Conservation (phyloP, 306 rosid species). For the Glycyrrhiza uralensis region DNA sequence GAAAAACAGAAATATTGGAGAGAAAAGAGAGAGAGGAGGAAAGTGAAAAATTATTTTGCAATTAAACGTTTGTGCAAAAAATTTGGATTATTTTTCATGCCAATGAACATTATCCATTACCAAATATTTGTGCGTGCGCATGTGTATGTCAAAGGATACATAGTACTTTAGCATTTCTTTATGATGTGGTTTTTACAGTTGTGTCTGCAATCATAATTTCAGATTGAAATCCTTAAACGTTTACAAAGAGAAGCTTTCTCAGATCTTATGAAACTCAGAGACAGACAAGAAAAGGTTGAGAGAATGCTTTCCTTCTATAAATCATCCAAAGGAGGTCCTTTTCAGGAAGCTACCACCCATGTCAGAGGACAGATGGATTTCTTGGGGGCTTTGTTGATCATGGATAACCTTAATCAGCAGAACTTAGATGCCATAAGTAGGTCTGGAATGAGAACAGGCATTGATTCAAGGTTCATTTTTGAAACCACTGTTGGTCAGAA, state of each 20-base stretch:
- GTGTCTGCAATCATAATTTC: constrained; percentile 25
- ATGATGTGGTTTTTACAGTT: constrained; percentile 7
- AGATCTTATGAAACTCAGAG: constrained; percentile 81
- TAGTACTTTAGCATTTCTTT: not conserved
- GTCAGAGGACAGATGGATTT: constrained; percentile 72
- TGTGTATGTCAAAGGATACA: not conserved
- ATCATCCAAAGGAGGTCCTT: constrained; percentile 65
- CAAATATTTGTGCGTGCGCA: not conserved
- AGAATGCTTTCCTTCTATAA: constrained; percentile 61
- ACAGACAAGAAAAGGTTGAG: constrained; percentile 91
- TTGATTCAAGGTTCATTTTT: constrained; percentile 64
- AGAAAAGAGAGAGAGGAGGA: not conserved
- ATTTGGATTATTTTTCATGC: not conserved
- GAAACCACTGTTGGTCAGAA: constrained; percentile 56
- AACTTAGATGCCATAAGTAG: constrained; percentile 34
- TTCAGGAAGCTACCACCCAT: constrained; percentile 56
- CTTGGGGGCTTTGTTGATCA: constrained; percentile 55
- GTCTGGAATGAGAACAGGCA: constrained; percentile 68
- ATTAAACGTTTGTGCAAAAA: not conserved
- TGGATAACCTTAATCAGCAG: constrained; percentile 42
- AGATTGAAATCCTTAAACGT: constrained; percentile 85
- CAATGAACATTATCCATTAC: not conserved
- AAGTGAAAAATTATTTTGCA: not conserved
- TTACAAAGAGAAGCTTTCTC: constrained; percentile 87
- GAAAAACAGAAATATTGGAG: not conserved